Evolutionary conservation across 1,139 yeast species (phyloP).

Genomic region (Pichia sp.): DNA sequence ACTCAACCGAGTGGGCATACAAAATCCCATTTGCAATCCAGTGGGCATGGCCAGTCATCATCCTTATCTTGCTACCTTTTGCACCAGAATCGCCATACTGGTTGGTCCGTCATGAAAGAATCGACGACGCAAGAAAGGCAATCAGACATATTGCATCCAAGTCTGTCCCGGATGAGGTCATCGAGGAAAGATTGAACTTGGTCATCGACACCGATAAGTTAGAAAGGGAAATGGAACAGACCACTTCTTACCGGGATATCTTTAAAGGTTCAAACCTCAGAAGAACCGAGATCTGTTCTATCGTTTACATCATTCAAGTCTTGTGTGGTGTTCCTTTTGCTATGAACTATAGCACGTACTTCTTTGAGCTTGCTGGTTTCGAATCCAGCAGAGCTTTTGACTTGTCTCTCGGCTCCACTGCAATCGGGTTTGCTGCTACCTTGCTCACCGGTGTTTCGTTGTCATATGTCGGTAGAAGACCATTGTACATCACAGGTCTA

Average conservation of each 20-base stretch:
- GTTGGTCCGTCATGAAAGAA: background rate
- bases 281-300: background rate
- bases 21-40: slow-evolving; percentile 3
- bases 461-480: background rate
- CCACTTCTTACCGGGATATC: background rate
- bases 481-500: background rate
- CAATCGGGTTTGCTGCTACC: background rate
- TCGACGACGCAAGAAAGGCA: slow-evolving; percentile 1
- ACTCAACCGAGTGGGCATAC: slow-evolving; percentile 1
- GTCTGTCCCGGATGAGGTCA: background rate
- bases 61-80: background rate
- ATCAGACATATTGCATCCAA: slow-evolving; percentile 1
- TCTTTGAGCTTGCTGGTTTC: slow-evolving; percentile 1
- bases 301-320: background rate
- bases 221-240: background rate
- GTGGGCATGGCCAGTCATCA: slow-evolving; percentile 3
- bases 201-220: slow-evolving; percentile 1
- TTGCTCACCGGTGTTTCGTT: background rate
- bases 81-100: slow-evolving; percentile 3
- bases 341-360: background rate
- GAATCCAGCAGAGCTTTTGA: background rate
- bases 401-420: slow-evolving; percentile 1
- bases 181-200: background rate
- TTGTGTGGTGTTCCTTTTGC: slow-evolving; percentile 1
- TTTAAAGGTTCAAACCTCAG: background rate